These are phyloP conservation scores for Pyricularia sp. DNA, from an alignment of 2,329 filamentous ascomycete species.

Conservation along the genomic window DNA sequence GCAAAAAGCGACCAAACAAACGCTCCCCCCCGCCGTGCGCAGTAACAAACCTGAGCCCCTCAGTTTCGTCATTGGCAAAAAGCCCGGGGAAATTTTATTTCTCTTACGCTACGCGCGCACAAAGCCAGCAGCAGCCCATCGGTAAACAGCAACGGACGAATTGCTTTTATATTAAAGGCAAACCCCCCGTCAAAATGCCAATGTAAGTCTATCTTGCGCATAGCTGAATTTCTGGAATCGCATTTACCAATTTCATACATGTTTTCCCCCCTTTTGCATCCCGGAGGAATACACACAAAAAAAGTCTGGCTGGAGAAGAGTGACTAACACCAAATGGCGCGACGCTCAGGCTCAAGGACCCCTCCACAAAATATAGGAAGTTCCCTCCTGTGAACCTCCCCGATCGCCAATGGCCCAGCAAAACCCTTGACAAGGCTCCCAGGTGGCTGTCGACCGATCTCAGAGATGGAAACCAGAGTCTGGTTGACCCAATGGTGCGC, in stretches of 20 bases:
- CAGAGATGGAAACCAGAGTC: conserved; percentile 87
- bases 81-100: not conserved
- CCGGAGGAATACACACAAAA: not conserved
- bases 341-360: conserved; percentile 56
- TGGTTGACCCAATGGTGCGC: conserved; percentile 84
- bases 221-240: not conserved
- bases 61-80: conserved; percentile 1
- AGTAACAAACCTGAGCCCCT: not conserved
- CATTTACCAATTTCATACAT: not conserved
- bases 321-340: conserved; percentile 1
- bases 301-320: not conserved
- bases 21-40: not conserved
- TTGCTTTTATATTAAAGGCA: not conserved
- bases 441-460: conserved; percentile 86
- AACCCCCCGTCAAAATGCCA: conserved; percentile 16
- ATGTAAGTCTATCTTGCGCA: conserved; percentile 17
- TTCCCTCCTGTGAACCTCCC: conserved; percentile 60
- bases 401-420: conserved; percentile 75
- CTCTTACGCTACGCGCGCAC: not conserved
- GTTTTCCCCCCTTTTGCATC: not conserved
- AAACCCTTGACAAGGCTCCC: conserved; percentile 73
- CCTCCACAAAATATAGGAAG: conserved; percentile 65
- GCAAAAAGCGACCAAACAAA: not conserved
- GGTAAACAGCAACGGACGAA: not conserved
- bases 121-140: not conserved